A percentile compares a stretch with the other conserved stretches of the same genome.
These are phyloP conservation scores for Crucibulum laeve DNA, from an alignment of 768 basidiomycete species.

Conservation along the genomic window DNA sequence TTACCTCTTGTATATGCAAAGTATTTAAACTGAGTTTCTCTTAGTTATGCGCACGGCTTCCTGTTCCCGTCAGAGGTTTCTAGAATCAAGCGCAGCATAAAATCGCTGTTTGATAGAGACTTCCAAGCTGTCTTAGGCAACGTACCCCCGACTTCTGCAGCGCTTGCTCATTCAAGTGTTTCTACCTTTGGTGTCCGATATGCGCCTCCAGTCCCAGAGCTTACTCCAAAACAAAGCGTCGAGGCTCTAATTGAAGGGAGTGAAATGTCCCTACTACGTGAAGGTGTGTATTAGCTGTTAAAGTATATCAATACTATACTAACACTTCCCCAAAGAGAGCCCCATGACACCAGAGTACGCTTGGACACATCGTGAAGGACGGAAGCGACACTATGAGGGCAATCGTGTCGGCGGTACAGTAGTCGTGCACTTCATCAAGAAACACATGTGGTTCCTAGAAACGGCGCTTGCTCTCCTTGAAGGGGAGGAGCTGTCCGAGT, in stretches of 20 bases:
- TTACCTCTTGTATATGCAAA: constrained; percentile 11
- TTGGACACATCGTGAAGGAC: constrained; percentile 73
- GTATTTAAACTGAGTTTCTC: constrained; percentile 3
- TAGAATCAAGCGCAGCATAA: constrained; percentile 57
- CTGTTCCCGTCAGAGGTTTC: constrained; percentile 86
- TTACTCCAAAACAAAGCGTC: constrained; percentile 67
- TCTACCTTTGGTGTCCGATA: constrained; percentile 81
- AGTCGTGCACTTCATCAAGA: constrained; percentile 97
- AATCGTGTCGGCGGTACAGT: constrained; percentile 86
- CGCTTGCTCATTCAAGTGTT: constrained; percentile 81
- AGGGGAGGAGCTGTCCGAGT: constrained; percentile 65
- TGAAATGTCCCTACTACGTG: constrained; percentile 66
- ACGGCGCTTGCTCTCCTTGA: constrained; percentile 86
- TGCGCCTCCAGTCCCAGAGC: constrained; percentile 57
- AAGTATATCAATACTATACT: constrained; percentile 3
- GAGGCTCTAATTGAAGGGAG: constrained; percentile 95
- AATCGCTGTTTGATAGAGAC: constrained; percentile 44
- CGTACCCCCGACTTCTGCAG: constrained; percentile 41
- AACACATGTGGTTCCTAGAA: constrained; percentile 94
- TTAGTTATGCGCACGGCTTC: constrained; percentile 90
- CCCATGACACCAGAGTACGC: constrained; percentile 58
- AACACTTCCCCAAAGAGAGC: constrained; percentile 36
- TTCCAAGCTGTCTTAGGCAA: constrained; percentile 28
- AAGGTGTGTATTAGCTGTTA: constrained; percentile 38
- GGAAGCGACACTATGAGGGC: constrained; percentile 56